These are phyloP conservation scores for Rhodosporidiobolus sp. DNA, from an alignment of 768 basidiomycete genomes.

Conservation along the genomic window DNA sequence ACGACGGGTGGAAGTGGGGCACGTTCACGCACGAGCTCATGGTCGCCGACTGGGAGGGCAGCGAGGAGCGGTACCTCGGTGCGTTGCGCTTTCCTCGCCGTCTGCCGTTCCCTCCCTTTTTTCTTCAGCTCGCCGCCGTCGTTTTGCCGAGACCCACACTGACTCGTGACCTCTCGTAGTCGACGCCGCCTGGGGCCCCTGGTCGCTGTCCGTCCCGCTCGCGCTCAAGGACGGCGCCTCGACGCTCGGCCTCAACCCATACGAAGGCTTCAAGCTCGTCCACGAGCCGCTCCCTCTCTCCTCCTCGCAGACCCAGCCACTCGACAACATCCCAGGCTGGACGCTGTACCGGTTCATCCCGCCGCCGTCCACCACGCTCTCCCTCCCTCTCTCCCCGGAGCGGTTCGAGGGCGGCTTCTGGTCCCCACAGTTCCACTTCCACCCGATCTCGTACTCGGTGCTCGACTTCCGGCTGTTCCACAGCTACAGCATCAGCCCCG, in stretches of 20 bases:
- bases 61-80: slow-evolving; percentile 24
- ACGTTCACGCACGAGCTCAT: slow-evolving; percentile 29
- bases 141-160: not conserved
- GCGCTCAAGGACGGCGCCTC: slow-evolving; percentile 12
- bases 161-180: not conserved
- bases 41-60: slow-evolving; percentile 26
- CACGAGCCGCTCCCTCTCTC: slow-evolving; percentile 15
- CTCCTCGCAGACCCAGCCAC: slow-evolving; percentile 1
- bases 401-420: not conserved
- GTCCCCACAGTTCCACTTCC: slow-evolving; percentile 33
- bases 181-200: slow-evolving; percentile 29
- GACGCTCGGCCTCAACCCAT: slow-evolving; percentile 18
- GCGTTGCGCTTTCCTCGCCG: not conserved
- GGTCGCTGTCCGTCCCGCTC: slow-evolving; percentile 16
- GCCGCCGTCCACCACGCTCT: slow-evolving; percentile 7
- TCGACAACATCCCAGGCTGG: slow-evolving; percentile 35
- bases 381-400: slow-evolving; percentile 11
- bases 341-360: slow-evolving; percentile 33
- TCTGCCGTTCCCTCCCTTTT: not conserved
- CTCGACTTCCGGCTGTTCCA: slow-evolving; percentile 32
- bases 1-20: slow-evolving; percentile 34
- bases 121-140: too few species aligned
- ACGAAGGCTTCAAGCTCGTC: slow-evolving; percentile 25
- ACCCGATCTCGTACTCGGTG: slow-evolving; percentile 18
- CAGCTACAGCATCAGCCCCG: slow-evolving; percentile 26